Evolutionary conservation across 345 rosid species (phyloP).

Genomic region (Dipteronia dyeriana): DNA sequence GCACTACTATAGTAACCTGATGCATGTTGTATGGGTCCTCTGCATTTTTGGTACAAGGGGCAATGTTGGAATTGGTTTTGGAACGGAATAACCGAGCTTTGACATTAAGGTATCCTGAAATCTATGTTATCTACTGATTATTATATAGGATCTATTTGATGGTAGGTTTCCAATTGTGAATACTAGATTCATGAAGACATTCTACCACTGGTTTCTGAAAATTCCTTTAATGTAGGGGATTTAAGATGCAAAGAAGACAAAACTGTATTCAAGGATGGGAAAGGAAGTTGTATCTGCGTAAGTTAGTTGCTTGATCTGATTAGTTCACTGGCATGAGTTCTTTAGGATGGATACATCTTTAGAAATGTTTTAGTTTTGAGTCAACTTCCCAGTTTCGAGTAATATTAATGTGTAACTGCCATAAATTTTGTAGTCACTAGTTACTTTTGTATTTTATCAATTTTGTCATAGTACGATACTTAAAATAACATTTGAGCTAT

Average conservation of each 20-base stretch:
- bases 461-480: background rate
- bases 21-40: background rate
- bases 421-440: background rate
- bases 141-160: background rate
- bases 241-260: slow-evolving; percentile 89
- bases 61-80: background rate
- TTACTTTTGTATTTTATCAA: background rate
- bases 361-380: background rate
- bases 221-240: slow-evolving; percentile 55
- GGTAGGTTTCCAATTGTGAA: slow-evolving; percentile 19
- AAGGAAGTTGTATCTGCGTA: slow-evolving; percentile 95
- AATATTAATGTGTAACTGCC: background rate
- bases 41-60: background rate
- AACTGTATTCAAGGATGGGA: slow-evolving; percentile 71
- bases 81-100: background rate
- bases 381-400: background rate
- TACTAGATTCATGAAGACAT: background rate
- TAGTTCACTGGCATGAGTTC: background rate
- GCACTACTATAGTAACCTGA: background rate
- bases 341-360: background rate
- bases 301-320: slow-evolving; percentile 33
- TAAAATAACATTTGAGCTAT: background rate
- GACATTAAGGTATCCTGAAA: background rate
- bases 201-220: slow-evolving; percentile 17
- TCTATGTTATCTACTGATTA: background rate